A percentile compares a stretch with the other conserved stretches of the same genome.
Evolutionary conservation across 148 eudicot genomes (phyloP).

Genomic region (Amaranthus hypochondriacus): DNA sequence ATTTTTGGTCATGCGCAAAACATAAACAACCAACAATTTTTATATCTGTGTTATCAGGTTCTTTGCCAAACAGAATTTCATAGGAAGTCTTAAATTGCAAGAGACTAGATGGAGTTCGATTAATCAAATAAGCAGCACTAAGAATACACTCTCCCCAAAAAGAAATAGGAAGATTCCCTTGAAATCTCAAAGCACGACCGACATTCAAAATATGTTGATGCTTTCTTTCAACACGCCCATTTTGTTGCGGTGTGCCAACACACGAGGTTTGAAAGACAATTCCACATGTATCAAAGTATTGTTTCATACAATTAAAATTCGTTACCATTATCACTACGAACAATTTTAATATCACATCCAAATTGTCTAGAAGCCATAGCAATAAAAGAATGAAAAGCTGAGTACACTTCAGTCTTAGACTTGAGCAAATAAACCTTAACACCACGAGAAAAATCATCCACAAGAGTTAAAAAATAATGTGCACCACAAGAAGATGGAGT

Average conservation of each 20-base stretch:
- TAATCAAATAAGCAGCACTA: background rate
- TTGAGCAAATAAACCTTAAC: background rate
- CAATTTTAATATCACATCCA: background rate
- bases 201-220: no score
- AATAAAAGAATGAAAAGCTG: background rate
- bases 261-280: no score
- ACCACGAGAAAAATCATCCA: no score
- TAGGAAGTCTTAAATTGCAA: background rate
- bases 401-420: background rate
- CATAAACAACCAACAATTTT: background rate
- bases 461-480: no score
- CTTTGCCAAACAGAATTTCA: background rate
- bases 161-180: no score
- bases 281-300: background rate
- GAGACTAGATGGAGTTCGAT: background rate
- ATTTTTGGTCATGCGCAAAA: no score
- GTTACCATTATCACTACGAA: background rate
- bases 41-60: background rate
- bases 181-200: no score
- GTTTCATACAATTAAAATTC: background rate
- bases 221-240: no score
- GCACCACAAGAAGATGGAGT: no score
- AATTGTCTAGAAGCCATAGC: background rate
- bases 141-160: background rate
- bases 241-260: no score